Base-by-base conservation (phyloP, 495 filamentous ascomycete species). In the Peziza echinospora region DNA sequence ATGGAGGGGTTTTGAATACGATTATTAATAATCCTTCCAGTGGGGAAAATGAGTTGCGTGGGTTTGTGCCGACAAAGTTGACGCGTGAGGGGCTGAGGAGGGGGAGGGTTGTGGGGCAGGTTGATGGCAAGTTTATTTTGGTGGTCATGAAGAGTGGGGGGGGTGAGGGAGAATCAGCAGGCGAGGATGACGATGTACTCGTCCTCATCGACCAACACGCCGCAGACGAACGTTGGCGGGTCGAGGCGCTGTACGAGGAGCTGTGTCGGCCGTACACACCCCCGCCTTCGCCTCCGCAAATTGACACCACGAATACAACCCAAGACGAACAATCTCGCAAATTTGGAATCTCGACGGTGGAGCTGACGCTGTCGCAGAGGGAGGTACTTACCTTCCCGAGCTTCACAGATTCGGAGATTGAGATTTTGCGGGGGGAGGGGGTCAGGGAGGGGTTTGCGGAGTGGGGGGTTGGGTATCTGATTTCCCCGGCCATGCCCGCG, bases 131-230 rank as follows among this genome's bases (percentile, higher is more conserved):
- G 60, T 97, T 86, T 57, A 83, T 97, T 39, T 6, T 26, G 42
- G 22, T 55, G 42, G 10, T 6, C 24, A 30, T 41, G 28, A 3
- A 49, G 9, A 19, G 23, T 26, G 50, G 21, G 19, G 43, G 9
- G 45, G 53, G 17, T 40, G 24, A 40, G 45, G 16, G 24, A 39
- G 10, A 23, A 28, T 21, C 11, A 2, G 22, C 19, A 10, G 39
- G 19, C 1, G 41, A 64, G 0, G n/a, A n/a, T n/a, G n/a, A n/a
- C n/a, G n/a, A n/a, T n/a, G 47, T 73, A 9, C 64, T 97, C 1
- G 70, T 91, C 0, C 67, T 94, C 8, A 71, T 97, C 40, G 89
- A 97, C 58, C 89, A 97, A 54, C 89, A 97, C 58, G 89, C 89
- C 8, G 89, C 87, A 1, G 84, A 91, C 61, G 89, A 97, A 61